Percentiles rank a stretch among this genome's conserved stretches.
phyloP scores from a whole-genome alignment of 2,329 filamentous ascomycete species.

The Epichloe gansuensis region DNA sequence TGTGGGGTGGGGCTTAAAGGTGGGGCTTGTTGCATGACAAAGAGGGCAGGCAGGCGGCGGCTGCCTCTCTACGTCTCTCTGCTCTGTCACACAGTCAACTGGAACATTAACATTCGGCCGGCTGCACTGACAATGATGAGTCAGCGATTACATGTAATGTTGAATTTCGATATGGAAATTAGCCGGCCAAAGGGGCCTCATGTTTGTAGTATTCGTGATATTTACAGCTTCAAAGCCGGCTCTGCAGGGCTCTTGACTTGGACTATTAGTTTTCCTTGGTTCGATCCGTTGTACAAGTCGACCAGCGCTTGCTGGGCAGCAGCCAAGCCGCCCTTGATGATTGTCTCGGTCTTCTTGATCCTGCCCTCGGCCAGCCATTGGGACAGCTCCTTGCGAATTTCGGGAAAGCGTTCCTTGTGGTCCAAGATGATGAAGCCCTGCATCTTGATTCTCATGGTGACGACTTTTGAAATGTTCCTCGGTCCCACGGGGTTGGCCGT shows the following conservation, averaged over 20 bases:
- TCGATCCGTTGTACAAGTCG: constrained; percentile 54
- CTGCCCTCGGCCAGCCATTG: constrained; percentile 62
- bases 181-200: no score
- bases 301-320: constrained; percentile 51
- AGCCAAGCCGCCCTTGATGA: constrained; percentile 56
- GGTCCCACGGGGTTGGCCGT: constrained; percentile 40
- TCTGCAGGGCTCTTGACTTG: constrained; percentile 31
- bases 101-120: no score
- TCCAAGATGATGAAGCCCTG: constrained; percentile 67
- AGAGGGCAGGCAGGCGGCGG: neutral
- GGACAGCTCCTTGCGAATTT: constrained; percentile 47
- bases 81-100: no score
- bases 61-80: no score
- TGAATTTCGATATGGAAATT: no score
- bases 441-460: constrained; percentile 46
- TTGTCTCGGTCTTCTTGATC: constrained; percentile 58
- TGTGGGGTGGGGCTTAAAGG: neutral
- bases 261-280: constrained; percentile 55
- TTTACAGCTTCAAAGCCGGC: constrained; percentile 12
- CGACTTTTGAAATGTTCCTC: constrained; percentile 39
- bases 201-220: no score
- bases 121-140: no score
- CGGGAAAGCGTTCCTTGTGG: constrained; percentile 43
- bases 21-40: constrained; percentile 3
- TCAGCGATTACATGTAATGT: no score